Conservation (phyloP, 176 grass and related monocot genomes). For the Elymus sibiricus region DNA sequence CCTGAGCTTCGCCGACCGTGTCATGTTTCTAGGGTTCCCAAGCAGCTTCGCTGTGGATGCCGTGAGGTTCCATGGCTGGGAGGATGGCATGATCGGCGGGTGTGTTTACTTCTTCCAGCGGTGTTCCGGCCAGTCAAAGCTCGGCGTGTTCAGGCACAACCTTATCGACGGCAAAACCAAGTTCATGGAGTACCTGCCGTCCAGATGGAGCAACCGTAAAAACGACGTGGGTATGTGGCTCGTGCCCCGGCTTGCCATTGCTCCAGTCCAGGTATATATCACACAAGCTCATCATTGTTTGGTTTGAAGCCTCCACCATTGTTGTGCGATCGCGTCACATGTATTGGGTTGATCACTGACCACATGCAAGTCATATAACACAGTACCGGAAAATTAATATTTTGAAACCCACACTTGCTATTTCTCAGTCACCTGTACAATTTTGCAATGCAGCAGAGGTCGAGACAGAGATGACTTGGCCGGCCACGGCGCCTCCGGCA, state of each 20-base stretch:
- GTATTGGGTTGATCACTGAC: no score
- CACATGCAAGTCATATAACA: no score
- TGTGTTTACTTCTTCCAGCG: background rate
- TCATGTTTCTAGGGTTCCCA: slow-evolving; percentile 1
- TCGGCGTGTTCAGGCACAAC: background rate
- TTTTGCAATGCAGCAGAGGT: no score
- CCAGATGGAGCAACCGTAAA: background rate
- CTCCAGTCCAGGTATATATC: no score
- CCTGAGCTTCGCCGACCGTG: background rate
- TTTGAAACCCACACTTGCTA: no score
- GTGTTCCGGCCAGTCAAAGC: background rate
- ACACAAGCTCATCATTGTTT: no score
- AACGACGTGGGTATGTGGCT: background rate
- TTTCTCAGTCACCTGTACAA: no score
- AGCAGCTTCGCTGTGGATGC: background rate
- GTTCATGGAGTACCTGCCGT: background rate
- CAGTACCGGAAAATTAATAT: no score
- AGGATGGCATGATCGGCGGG: background rate
- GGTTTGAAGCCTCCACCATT: no score
- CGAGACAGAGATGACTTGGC: no score
- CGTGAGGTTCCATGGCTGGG: background rate
- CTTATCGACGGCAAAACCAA: background rate
- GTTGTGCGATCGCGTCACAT: no score
- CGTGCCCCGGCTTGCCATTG: background rate
- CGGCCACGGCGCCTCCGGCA: no score